A percentile compares a stretch with the other conserved stretches of the same genome.
phyloP scores from a whole-genome alignment of 2,329 filamentous ascomycete species.

The Trichoderma guizhouense region DNA sequence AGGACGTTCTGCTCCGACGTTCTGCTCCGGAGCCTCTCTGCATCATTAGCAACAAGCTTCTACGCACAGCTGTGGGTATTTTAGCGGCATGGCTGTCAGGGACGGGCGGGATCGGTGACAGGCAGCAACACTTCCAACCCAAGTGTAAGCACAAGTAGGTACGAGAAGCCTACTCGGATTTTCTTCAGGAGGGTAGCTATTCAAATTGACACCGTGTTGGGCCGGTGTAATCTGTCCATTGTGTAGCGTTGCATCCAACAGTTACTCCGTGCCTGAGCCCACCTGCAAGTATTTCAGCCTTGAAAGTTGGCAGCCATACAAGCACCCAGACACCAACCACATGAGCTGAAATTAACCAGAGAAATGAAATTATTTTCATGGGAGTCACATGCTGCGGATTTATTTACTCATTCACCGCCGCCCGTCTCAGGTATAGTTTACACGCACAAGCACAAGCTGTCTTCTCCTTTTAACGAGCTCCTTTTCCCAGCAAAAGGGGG shows the following conservation, averaged over 20 bases:
- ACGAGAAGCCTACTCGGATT: background rate
- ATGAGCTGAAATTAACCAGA: background rate
- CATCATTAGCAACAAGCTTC: background rate
- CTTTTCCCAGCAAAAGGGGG: slow-evolving; percentile 7
- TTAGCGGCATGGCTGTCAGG: slow-evolving; percentile 1
- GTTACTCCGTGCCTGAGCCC: background rate
- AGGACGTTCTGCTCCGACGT: background rate
- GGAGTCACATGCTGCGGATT: background rate
- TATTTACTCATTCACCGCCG: background rate
- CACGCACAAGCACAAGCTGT: background rate
- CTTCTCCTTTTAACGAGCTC: slow-evolving; percentile 9
- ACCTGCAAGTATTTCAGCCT: background rate
- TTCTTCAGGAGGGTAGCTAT: background rate
- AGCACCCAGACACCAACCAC: background rate
- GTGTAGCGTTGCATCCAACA: background rate
- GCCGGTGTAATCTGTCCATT: background rate
- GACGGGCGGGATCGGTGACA: background rate
- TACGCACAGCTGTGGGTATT: background rate
- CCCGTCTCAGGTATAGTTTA: background rate
- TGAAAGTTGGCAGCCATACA: background rate
- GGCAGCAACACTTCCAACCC: background rate
- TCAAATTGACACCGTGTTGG: background rate
- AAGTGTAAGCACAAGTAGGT: background rate
- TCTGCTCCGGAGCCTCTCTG: background rate
- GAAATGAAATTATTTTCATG: background rate